Conservation (phyloP, 2,329 filamentous ascomycete species). For the Coniochaeta hoffmannii region DNA sequence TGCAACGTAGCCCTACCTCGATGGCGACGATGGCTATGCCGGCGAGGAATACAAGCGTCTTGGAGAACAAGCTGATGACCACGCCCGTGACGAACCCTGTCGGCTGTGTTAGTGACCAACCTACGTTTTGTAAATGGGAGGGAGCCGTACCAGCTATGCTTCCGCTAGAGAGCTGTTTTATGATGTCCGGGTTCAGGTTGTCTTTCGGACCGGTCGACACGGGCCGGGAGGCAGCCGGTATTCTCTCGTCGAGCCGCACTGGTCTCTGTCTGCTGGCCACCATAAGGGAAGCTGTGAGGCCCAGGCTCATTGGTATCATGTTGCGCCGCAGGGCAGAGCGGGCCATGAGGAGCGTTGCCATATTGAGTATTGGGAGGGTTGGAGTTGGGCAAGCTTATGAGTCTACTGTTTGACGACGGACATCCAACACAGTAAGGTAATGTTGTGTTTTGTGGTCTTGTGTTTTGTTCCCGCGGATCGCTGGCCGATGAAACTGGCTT, state of each 20-base stretch:
- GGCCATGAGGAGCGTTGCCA: conserved; percentile 12
- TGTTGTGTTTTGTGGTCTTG: too few relatives aligned
- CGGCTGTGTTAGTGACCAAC: background rate
- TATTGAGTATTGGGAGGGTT: conserved; percentile 1
- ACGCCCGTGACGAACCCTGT: conserved; percentile 59
- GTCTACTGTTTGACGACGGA: background rate
- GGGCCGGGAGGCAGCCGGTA: conserved; percentile 6
- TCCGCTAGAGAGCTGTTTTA: conserved; percentile 45
- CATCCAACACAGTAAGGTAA: too few relatives aligned
- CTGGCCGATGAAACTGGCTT: background rate
- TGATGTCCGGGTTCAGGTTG: conserved; percentile 24
- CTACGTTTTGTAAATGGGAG: background rate
- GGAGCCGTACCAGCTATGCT: conserved; percentile 38
- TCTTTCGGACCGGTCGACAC: conserved; percentile 11
- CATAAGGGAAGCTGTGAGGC: conserved; percentile 15
- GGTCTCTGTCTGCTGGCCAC: conserved; percentile 19
- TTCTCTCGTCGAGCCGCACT: conserved; percentile 20
- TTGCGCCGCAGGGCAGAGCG: conserved; percentile 14
- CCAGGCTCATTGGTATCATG: conserved; percentile 14
- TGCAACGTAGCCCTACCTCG: conserved; percentile 39
- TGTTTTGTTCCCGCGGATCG: too few relatives aligned
- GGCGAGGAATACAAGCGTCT: conserved; percentile 59
- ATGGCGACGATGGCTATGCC: conserved; percentile 56
- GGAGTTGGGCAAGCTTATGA: background rate
- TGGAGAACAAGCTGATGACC: conserved; percentile 62